phyloP scores from a whole-genome alignment of 2,329 filamentous ascomycete species.

The Albifimbria verrucaria region DNA sequence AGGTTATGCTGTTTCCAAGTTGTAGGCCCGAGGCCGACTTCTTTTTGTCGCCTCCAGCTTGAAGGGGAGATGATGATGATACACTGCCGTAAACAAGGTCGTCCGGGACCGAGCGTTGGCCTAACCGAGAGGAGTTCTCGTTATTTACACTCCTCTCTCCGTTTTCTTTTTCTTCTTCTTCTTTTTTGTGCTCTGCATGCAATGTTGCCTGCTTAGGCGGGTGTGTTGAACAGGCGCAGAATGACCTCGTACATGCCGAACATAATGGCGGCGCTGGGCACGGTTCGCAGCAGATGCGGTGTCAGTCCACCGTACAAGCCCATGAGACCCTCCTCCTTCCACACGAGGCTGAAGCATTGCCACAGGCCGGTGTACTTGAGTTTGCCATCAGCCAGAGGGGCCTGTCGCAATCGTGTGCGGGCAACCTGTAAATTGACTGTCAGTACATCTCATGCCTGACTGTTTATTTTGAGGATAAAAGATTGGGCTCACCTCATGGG shows the following conservation, averaged over 20 bases:
- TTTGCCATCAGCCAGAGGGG: slow-evolving; percentile 66
- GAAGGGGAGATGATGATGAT: background rate
- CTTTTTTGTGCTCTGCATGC: background rate
- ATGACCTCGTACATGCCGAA: slow-evolving; percentile 80
- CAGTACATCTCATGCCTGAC: slow-evolving; percentile 1
- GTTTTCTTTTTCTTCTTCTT: background rate
- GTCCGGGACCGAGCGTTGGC: too few relatives aligned
- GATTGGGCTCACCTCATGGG: slow-evolving; percentile 70
- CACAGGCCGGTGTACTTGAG: slow-evolving; percentile 85
- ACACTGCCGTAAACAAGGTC: too few relatives aligned
- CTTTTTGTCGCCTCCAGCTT: background rate
- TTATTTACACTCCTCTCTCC: too few relatives aligned
- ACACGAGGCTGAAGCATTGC: slow-evolving; percentile 85
- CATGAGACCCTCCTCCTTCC: slow-evolving; percentile 81
- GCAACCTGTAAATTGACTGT: slow-evolving; percentile 61
- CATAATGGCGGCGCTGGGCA: slow-evolving; percentile 93
- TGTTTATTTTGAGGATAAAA: background rate
- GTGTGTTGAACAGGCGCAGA: slow-evolving; percentile 42
- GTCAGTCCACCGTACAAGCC: slow-evolving; percentile 88
- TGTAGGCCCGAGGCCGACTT: background rate
- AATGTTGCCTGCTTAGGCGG: slow-evolving; percentile 20
- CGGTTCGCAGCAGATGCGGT: slow-evolving; percentile 85
- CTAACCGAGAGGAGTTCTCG: too few relatives aligned
- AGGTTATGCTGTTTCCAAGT: background rate
- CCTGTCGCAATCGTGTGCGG: slow-evolving; percentile 79